These are phyloP conservation scores for Endotrypanum monterogeii DNA, from an alignment of 208 protist genomes.

Conservation along the genomic window DNA sequence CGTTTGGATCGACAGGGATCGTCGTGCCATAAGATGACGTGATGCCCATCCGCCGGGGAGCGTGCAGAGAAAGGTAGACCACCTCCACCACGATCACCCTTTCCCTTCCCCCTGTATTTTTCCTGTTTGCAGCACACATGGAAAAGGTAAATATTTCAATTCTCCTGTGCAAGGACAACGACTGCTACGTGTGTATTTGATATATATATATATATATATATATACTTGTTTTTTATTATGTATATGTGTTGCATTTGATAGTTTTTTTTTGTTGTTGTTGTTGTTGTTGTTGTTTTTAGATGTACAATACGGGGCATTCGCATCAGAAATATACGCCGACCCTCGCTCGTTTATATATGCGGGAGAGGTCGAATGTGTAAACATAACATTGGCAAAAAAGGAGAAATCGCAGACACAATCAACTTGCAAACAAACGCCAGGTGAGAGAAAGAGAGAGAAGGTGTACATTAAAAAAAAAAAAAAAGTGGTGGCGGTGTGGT, in stretches of 20 bases:
- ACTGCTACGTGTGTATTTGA: not conserved
- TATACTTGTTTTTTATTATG: not conserved
- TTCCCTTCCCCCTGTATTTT: not conserved
- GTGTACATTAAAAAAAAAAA: not conserved
- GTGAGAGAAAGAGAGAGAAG: not conserved
- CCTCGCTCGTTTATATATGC: not conserved
- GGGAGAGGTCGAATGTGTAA: not conserved
- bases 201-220: not conserved
- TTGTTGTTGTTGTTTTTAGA: too few relatives aligned
- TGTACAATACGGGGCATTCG: too few relatives aligned
- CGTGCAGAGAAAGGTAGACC: not conserved
- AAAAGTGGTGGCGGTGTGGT: not conserved
- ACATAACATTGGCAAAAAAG: not conserved
- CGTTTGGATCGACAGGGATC: not conserved
- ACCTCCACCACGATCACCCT: not conserved
- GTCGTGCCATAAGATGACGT: not conserved
- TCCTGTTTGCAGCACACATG: not conserved
- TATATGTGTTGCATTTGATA: too few relatives aligned
- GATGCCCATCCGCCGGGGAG: not conserved
- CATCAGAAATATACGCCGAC: too few relatives aligned
- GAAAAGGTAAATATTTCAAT: not conserved
- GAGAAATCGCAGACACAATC: not conserved
- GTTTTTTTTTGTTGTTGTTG: too few relatives aligned
- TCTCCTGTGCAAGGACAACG: not conserved
- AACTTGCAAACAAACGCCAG: not conserved